These are phyloP conservation scores for Esteya vermicola DNA, from an alignment of 2,329 filamentous ascomycete species.

Conservation along the genomic window DNA sequence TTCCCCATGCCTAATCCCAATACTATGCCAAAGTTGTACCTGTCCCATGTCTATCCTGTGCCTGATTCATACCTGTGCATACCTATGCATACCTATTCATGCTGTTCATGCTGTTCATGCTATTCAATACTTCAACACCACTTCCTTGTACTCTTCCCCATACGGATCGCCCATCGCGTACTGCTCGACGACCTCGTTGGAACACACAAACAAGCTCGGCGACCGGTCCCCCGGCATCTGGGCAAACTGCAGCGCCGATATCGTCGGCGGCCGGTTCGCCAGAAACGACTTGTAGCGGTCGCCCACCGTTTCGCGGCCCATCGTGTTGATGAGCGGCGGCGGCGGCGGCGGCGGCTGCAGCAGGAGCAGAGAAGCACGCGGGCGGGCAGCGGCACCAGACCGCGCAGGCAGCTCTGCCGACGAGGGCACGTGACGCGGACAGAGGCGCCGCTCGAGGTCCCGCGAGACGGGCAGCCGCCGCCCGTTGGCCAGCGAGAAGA, in stretches of 20 bases:
- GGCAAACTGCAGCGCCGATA: conserved; percentile 25
- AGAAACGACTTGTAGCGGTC: too few relatives aligned
- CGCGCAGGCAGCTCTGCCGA: too few relatives aligned
- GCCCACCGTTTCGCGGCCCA: too few relatives aligned
- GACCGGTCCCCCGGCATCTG: conserved; percentile 26
- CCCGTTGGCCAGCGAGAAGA: conserved; percentile 37
- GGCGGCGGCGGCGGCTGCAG: background rate
- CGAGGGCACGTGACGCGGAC: background rate
- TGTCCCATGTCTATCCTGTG: too few relatives aligned
- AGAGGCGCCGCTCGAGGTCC: conserved; percentile 10
- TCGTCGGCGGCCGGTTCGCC: background rate
- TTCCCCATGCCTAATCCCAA: too few relatives aligned
- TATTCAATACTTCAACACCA: too few relatives aligned
- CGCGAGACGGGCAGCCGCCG: conserved; percentile 17
- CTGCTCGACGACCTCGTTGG: conserved; percentile 22
- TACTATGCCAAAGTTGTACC: too few relatives aligned
- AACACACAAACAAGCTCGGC: conserved; percentile 32
- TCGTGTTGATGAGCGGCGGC: background rate
- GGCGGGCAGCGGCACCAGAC: too few relatives aligned
- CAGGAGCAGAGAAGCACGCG: too few relatives aligned
- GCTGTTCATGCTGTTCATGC: too few relatives aligned
- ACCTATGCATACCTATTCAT: too few relatives aligned
- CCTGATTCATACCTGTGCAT: too few relatives aligned
- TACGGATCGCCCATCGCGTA: conserved; percentile 24
- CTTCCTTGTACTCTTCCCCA: background rate